These are phyloP conservation scores for Phytophthora citrophthora DNA, from an alignment of 352 stramenopile genomes.

Conservation along the genomic window DNA sequence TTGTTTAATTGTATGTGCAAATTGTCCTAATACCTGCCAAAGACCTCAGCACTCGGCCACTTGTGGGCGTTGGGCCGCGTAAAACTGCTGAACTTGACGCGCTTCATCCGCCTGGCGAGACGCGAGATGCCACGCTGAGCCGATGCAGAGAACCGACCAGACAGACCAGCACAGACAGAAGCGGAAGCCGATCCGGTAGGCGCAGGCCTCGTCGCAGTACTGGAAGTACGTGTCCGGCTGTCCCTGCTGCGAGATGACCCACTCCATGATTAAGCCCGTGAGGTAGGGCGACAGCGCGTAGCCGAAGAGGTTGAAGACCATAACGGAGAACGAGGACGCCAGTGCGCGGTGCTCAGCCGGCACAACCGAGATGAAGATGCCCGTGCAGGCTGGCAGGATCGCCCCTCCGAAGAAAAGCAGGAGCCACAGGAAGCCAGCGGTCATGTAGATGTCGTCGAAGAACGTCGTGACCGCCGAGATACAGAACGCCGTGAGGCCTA, in stretches of 20 bases:
- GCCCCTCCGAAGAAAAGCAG: constrained; percentile 85
- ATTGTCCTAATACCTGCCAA: constrained; percentile 35
- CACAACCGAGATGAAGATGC: constrained; percentile 88
- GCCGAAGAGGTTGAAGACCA: constrained; percentile 85
- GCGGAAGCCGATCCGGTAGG: constrained; percentile 80
- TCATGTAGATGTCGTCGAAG: constrained; percentile 81
- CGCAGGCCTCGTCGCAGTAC: constrained; percentile 79
- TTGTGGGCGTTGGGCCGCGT: constrained; percentile 39
- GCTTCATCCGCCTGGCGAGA: constrained; percentile 62
- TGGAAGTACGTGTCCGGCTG: constrained; percentile 72
- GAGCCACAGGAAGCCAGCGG: constrained; percentile 76
- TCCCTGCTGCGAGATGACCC: constrained; percentile 69
- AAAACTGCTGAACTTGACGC: constrained; percentile 65
- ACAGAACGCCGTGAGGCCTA: constrained; percentile 70
- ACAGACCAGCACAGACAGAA: constrained; percentile 86
- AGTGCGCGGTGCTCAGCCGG: constrained; percentile 74
- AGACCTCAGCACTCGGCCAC: constrained; percentile 37
- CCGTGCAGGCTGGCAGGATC: constrained; percentile 81
- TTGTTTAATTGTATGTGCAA: constrained; percentile 28
- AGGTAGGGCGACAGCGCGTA: constrained; percentile 83
- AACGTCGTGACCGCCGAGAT: constrained; percentile 80
- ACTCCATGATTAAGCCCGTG: constrained; percentile 83
- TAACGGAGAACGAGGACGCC: constrained; percentile 82
- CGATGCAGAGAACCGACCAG: constrained; percentile 80
- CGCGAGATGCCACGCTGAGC: constrained; percentile 58